A percentile compares a stretch with the other conserved stretches of the same genome.
These are phyloP conservation scores for Rubroboletus satanas DNA, from an alignment of 768 basidiomycete species.

Conservation along the genomic window DNA sequence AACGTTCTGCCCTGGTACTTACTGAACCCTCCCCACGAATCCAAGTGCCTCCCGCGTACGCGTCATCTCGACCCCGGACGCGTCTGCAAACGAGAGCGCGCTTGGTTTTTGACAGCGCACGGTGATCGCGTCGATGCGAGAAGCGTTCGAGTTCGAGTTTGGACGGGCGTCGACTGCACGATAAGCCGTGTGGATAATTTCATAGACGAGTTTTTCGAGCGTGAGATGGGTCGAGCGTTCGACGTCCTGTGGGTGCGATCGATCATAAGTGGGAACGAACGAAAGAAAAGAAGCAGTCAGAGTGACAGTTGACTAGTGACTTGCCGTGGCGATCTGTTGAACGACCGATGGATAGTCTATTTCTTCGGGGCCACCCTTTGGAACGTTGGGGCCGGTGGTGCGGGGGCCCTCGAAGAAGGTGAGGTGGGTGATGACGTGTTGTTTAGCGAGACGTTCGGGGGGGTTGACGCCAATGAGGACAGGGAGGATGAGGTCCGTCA, in stretches of 20 bases:
- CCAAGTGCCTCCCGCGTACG: slow-evolving; percentile 25
- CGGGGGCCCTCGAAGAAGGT: slow-evolving; percentile 35
- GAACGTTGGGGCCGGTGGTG: slow-evolving; percentile 1
- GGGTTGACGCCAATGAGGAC: slow-evolving; percentile 71
- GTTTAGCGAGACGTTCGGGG: slow-evolving; percentile 61
- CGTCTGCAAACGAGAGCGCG: slow-evolving; percentile 64
- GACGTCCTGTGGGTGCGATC: slow-evolving; percentile 3
- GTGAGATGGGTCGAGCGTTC: slow-evolving; percentile 16
- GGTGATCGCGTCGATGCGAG: slow-evolving; percentile 40
- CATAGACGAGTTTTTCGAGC: slow-evolving; percentile 34
- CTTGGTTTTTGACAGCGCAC: slow-evolving; percentile 65
- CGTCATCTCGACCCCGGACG: slow-evolving; percentile 60
- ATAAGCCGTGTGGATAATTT: slow-evolving; percentile 47
- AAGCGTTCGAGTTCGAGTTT: not conserved
- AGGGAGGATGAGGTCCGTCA: slow-evolving; percentile 46
- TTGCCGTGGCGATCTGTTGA: slow-evolving; percentile 27
- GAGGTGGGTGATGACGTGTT: slow-evolving; percentile 57
- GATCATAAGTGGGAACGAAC: no score
- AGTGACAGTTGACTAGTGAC: no score
- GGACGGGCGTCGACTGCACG: slow-evolving; percentile 51
- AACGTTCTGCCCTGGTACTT: no score
- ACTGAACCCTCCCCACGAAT: not conserved
- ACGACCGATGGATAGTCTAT: slow-evolving; percentile 39
- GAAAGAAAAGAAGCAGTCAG: no score
- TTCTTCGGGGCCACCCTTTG: not conserved